Evolutionary conservation across 2,329 filamentous ascomycete species (phyloP).

Genomic region (Trichoderma sp.): DNA sequence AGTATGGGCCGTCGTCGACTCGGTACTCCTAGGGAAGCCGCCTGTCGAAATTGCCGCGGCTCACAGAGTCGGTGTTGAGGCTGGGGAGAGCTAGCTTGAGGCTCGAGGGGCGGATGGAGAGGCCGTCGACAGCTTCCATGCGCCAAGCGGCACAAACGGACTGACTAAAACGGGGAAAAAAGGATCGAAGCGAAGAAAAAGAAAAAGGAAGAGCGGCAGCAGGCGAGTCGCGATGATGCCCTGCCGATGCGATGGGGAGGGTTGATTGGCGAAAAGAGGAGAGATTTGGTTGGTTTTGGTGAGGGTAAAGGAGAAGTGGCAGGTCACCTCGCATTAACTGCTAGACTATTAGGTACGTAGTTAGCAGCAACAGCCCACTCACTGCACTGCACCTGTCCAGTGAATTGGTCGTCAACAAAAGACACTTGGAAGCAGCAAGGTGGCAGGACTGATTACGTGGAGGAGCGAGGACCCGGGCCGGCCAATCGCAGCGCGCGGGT

Average conservation of each 20-base stretch:
- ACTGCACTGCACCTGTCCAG: background rate
- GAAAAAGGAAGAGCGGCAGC: slow-evolving; percentile 21
- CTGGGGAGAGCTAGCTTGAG: slow-evolving; percentile 16
- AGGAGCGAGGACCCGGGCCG: slow-evolving; percentile 2
- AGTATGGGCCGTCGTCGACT: slow-evolving; percentile 22
- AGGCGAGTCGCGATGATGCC: slow-evolving; percentile 24
- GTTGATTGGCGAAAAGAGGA: slow-evolving; percentile 20
- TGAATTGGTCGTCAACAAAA: background rate
- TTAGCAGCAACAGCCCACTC: slow-evolving; percentile 19
- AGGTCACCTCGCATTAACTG: slow-evolving; percentile 28
- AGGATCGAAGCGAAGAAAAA: slow-evolving; percentile 15
- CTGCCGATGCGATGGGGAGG: slow-evolving; percentile 31
- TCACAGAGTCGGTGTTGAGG: slow-evolving; percentile 23
- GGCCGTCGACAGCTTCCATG: slow-evolving; percentile 39
- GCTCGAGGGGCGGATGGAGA: slow-evolving; percentile 28
- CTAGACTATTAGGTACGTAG: background rate
- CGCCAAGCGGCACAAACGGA: slow-evolving; percentile 33
- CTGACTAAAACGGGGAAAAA: slow-evolving; percentile 23
- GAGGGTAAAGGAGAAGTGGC: slow-evolving; percentile 24
- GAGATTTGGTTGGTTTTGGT: slow-evolving; percentile 21
- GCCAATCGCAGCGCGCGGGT: slow-evolving; percentile 24
- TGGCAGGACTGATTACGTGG: slow-evolving; percentile 20
- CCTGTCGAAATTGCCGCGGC: slow-evolving; percentile 28
- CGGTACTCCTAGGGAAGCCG: slow-evolving; percentile 23
- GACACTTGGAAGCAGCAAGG: background rate